phyloP scores from a whole-genome alignment of 83 land plant genomes.

The Picea abies region DNA sequence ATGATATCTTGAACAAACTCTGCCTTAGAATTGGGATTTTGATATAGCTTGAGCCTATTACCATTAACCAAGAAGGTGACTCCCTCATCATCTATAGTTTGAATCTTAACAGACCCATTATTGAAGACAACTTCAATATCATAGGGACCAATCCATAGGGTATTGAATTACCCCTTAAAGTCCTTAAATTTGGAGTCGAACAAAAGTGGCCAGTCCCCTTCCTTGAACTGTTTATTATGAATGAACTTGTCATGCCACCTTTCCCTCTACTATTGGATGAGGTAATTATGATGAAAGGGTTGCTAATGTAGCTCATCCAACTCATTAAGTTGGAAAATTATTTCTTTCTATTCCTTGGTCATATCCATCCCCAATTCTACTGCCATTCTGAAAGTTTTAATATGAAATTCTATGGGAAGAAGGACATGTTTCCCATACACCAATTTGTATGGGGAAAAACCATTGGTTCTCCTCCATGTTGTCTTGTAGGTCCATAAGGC shows the following conservation, averaged over 20 bases:
- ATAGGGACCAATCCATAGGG: too few relatives aligned
- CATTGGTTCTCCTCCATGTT: neutral
- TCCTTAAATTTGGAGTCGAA: too few relatives aligned
- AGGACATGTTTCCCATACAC: neutral
- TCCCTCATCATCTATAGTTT: too few relatives aligned
- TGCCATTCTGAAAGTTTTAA: neutral
- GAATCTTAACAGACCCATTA: too few relatives aligned
- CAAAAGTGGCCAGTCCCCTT: too few relatives aligned
- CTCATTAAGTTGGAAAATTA: neutral
- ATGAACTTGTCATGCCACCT: neutral
- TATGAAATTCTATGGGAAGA: neutral
- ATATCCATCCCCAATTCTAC: neutral
- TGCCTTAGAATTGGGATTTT: too few relatives aligned
- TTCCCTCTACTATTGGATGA: neutral
- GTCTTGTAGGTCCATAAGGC: neutral
- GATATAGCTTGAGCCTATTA: too few relatives aligned
- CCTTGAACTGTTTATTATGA: neutral
- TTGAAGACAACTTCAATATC: too few relatives aligned
- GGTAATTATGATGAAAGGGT: neutral
- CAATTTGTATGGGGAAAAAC: neutral
- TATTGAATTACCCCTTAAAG: too few relatives aligned
- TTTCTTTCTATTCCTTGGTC: neutral
- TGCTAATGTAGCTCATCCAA: neutral
- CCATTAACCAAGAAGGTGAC: too few relatives aligned
- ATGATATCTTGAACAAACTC: too few relatives aligned